These are phyloP conservation scores for Halocafeteria seosinensis DNA, from an alignment of 108 stramenopile genomes.

Conservation along the genomic window DNA sequence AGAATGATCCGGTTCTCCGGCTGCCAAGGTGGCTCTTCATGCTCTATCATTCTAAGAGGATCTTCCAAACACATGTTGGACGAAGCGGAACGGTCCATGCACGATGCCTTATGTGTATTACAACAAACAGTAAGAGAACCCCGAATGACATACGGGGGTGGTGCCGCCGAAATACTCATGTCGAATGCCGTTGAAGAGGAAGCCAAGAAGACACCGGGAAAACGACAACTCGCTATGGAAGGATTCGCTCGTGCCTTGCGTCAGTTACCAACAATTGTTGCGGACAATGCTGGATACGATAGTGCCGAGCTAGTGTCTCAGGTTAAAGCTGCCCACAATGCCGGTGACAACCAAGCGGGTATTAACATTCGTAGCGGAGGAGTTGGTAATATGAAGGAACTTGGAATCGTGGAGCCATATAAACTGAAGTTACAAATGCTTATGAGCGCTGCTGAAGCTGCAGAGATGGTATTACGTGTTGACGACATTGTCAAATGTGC, in stretches of 20 bases:
- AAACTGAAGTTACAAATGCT: conserved; percentile 87
- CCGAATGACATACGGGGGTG: conserved; percentile 81
- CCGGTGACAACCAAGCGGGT: conserved; percentile 59
- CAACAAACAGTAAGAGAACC: conserved; percentile 79
- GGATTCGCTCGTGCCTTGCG: conserved; percentile 81
- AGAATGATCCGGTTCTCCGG: conserved; percentile 78
- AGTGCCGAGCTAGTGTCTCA: conserved; percentile 84
- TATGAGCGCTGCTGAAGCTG: conserved; percentile 86
- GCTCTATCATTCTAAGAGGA: conserved; percentile 88
- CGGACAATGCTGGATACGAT: conserved; percentile 99
- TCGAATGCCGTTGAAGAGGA: conserved; percentile 63
- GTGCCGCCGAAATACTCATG: conserved; percentile 75
- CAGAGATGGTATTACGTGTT: conserved; percentile 95
- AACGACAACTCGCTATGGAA: conserved; percentile 92
- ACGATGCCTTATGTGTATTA: conserved; percentile 90
- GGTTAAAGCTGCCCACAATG: conserved; percentile 71
- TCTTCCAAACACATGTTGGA: conserved; percentile 81
- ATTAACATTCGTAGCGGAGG: conserved; percentile 82
- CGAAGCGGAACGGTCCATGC: conserved; percentile 85
- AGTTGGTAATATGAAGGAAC: conserved; percentile 74
- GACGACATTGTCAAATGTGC: conserved; percentile 97
- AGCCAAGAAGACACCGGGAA: conserved; percentile 72
- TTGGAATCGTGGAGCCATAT: conserved; percentile 84
- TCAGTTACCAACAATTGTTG: conserved; percentile 84
- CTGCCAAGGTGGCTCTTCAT: conserved; percentile 79